phyloP scores from a whole-genome alignment of 2,329 filamentous ascomycete genomes.

The Xylariaceae sp. region DNA sequence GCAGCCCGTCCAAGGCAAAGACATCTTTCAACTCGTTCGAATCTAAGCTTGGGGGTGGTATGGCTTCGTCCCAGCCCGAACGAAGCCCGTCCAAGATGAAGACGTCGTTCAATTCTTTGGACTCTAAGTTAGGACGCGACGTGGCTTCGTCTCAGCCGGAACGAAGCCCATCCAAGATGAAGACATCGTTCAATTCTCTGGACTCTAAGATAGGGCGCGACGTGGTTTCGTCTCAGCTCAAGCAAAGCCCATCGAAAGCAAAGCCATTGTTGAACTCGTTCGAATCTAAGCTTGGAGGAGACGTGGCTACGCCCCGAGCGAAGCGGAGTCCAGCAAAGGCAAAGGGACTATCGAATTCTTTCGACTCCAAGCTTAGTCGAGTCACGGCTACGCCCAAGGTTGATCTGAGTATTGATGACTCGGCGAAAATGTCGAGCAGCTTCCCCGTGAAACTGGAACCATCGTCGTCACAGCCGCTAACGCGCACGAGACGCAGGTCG shows the following conservation, averaged over 20 bases:
- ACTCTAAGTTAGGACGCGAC: no score
- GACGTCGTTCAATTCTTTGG: no score
- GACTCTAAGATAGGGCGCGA: no score
- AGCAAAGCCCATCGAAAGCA: no score
- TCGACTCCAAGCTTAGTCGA: slow-evolving; percentile 40
- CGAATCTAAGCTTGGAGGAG: no score
- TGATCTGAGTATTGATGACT: slow-evolving; percentile 6
- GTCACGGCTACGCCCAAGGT: slow-evolving; percentile 37
- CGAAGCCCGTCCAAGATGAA: no score
- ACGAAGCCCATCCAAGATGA: no score
- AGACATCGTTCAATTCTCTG: no score
- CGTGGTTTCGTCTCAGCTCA: no score
- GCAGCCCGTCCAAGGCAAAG: slow-evolving; percentile 32
- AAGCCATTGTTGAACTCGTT: no score
- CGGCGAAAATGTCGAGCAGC: not conserved
- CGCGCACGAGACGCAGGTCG: not conserved
- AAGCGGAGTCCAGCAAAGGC: slow-evolving; percentile 34
- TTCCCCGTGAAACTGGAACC: slow-evolving; percentile 10
- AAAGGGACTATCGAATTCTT: slow-evolving; percentile 24
- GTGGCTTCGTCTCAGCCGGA: no score
- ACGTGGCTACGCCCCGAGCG: slow-evolving; percentile 29
- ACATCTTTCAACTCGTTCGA: slow-evolving; percentile 29
- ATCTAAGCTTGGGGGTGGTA: slow-evolving; percentile 39
- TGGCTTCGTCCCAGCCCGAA: slow-evolving; percentile 33
- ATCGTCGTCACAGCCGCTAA: slow-evolving; percentile 5